A percentile compares a stretch with the other conserved stretches of the same genome.
phyloP scores from a whole-genome alignment of 257 asterid genomes.

The Forsythia suspensa region DNA sequence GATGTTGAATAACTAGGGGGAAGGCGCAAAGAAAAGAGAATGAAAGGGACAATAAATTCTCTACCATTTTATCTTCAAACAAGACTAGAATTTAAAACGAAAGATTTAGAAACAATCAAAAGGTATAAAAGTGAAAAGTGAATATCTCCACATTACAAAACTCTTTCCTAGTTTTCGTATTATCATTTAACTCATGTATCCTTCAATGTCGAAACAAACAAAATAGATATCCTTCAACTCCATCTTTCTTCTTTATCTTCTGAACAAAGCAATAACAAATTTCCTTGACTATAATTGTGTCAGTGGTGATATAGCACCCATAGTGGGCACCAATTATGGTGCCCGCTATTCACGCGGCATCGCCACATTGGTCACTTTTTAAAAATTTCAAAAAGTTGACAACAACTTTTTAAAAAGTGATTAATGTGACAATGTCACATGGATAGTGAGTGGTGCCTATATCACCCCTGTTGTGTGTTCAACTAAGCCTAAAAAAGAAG shows the following conservation, averaged over 20 bases:
- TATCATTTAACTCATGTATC: neutral
- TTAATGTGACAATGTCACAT: too few species aligned
- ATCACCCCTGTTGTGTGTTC: too few species aligned
- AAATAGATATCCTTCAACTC: neutral
- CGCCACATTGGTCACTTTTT: too few species aligned
- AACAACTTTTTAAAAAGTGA: too few species aligned
- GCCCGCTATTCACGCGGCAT: too few species aligned
- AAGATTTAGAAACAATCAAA: neutral
- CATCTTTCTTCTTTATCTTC: neutral
- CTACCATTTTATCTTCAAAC: neutral
- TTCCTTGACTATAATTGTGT: neutral
- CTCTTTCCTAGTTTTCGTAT: neutral
- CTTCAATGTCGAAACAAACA: neutral
- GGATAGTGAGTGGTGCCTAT: too few species aligned
- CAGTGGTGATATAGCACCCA: too few species aligned
- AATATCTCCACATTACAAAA: neutral
- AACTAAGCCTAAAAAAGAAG: neutral
- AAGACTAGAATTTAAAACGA: neutral
- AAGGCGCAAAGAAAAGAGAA: neutral
- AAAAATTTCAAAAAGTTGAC: too few species aligned
- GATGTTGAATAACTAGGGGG: neutral
- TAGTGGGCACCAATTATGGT: too few species aligned
- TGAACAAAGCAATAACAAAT: neutral
- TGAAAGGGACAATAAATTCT: neutral
- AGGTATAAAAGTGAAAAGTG: neutral